Evolutionary conservation across 805 yeast genomes (phyloP), one percentile per base, ranked within the genome.

Genomic region (Candida suzukii): DNA sequence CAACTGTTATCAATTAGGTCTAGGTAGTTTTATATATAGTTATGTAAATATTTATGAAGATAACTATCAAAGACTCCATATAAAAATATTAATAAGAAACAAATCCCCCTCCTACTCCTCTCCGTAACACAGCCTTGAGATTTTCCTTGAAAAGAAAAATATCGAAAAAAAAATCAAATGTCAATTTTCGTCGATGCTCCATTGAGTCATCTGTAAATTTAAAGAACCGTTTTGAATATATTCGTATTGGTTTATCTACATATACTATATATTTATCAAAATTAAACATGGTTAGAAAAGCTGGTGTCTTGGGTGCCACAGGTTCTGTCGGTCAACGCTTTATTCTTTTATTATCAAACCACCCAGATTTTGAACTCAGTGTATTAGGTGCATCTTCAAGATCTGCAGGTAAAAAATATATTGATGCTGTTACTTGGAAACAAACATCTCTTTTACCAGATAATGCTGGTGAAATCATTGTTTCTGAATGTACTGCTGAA

Each of bases 241-340:
- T n/a, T n/a, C n/a, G n/a, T n/a, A n/a, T n/a, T n/a, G n/a, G n/a
- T n/a, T n/a, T n/a, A n/a, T n/a, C n/a, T n/a, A 24, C 7, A 11
- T 24, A 24, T 24, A 24, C 26, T 14, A 27, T 12, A 11, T 11
- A 27, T 14, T 8, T 14, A 27, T 12, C 29, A 27, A 12, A 27
- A 27, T 27, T 14, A 27, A 11, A 12, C n/a, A 29, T 35, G 37
- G 37, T 24, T 24, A 71, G 61, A 47, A 75, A 74, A 61, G 82
- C 79, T 19, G 99, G 99, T 70, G 97, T 93, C 52, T 72, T 91
- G 46, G 99, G 99, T 39, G 98, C 98, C 50, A 91, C 99, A 12
- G 99, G 99, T 40, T 81, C 95, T 34, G 99, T 93, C 30, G 99
- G 99, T 43, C 99, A 93, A 66, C 76, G 98, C 53, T 93, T 93